Conservation (phyloP, 2,329 filamentous ascomycete genomes). For the Pseudogymnoascus sp. region DNA sequence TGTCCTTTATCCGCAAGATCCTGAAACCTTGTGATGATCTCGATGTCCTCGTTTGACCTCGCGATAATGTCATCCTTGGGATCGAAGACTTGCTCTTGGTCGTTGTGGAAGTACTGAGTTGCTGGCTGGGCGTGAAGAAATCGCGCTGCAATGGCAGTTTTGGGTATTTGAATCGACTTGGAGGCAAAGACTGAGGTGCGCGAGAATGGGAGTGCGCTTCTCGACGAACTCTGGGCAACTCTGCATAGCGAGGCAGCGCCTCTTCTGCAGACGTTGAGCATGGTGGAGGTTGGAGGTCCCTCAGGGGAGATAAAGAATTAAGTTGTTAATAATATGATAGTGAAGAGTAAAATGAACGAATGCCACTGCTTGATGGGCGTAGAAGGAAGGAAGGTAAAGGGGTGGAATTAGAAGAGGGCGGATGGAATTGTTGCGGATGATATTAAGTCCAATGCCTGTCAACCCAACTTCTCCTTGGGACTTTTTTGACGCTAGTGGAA, state of each 20-base stretch:
- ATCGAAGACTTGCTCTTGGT: not conserved
- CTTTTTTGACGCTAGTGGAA: slow-evolving; percentile 9
- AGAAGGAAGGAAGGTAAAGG: not conserved
- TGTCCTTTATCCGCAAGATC: slow-evolving; percentile 24
- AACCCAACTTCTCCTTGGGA: not conserved
- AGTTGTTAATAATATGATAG: not conserved
- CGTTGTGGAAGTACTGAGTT: slow-evolving; percentile 21
- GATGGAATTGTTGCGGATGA: not conserved
- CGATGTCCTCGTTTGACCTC: slow-evolving; percentile 9
- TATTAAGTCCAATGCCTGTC: not conserved
- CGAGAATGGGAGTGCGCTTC: slow-evolving; percentile 16
- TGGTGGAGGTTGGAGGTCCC: slow-evolving; percentile 13
- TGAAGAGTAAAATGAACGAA: slow-evolving; percentile 6
- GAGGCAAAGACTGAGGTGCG: slow-evolving; percentile 21
- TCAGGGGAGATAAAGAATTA: slow-evolving; percentile 1
- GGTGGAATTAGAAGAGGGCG: not conserved
- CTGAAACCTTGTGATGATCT: slow-evolving; percentile 24
- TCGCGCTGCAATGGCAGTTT: slow-evolving; percentile 10
- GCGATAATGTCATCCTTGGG: not conserved
- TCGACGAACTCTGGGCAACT: slow-evolving; percentile 17
- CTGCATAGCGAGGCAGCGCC: slow-evolving; percentile 26
- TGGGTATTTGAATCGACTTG: slow-evolving; percentile 17
- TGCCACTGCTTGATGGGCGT: slow-evolving; percentile 1
- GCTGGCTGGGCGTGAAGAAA: slow-evolving; percentile 9
- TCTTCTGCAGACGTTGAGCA: slow-evolving; percentile 28